These are phyloP conservation scores for Cetradonia linearis DNA, from an alignment of 495 filamentous ascomycete species.

Conservation along the genomic window DNA sequence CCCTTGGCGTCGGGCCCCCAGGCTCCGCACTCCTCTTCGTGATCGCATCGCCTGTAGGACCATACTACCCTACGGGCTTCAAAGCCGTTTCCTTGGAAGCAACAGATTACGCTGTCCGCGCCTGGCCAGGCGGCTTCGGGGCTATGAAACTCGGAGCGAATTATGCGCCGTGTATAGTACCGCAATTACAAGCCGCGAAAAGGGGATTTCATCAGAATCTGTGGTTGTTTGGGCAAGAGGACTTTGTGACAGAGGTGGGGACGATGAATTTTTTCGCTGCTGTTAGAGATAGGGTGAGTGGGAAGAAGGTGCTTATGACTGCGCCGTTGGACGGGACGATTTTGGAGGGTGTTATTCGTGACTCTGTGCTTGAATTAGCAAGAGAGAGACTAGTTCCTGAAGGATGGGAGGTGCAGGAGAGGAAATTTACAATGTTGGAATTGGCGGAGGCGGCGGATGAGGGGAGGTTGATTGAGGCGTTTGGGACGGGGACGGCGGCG, in stretches of 20 bases:
- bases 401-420: slow-evolving; percentile 81
- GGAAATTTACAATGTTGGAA: slow-evolving; percentile 81
- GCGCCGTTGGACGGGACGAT: slow-evolving; percentile 96
- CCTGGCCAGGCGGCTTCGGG: slow-evolving; percentile 94
- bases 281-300: slow-evolving; percentile 67
- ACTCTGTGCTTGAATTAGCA: slow-evolving; percentile 75
- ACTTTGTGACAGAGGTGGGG: slow-evolving; percentile 90
- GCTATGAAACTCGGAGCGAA: slow-evolving; percentile 97
- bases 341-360: slow-evolving; percentile 83
- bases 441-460: slow-evolving; percentile 69
- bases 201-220: slow-evolving; percentile 95
- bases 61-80: slow-evolving; percentile 97
- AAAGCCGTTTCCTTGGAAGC: slow-evolving; percentile 91
- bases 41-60: slow-evolving; percentile 93
- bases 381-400: slow-evolving; percentile 70
- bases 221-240: slow-evolving; percentile 91
- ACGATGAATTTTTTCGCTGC: slow-evolving; percentile 97
- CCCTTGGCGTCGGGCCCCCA: slow-evolving; percentile 81
- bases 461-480: slow-evolving; percentile 80
- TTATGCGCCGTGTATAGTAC: slow-evolving; percentile 92
- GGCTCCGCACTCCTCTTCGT: slow-evolving; percentile 85
- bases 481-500: slow-evolving; percentile 84
- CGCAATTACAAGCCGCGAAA: slow-evolving; percentile 79
- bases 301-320: slow-evolving; percentile 81
- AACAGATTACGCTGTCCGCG: slow-evolving; percentile 86